These are phyloP conservation scores for Pseudozyma tsukubaensis DNA, from an alignment of 1,284 basidiomycete genomes.

Conservation along the genomic window DNA sequence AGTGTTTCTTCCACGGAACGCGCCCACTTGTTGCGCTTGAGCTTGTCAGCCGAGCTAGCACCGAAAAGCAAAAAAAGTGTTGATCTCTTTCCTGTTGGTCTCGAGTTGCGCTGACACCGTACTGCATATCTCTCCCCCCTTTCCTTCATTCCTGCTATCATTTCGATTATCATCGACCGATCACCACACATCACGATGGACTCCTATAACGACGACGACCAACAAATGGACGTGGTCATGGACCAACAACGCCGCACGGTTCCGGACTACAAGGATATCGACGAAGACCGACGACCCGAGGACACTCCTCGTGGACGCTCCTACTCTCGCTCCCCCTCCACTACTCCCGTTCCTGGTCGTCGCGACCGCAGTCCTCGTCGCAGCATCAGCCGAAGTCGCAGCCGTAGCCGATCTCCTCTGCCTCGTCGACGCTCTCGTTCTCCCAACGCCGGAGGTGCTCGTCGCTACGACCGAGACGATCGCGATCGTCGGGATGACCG, in stretches of 20 bases:
- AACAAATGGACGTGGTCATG: conserved; percentile 12
- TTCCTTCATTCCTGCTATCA: neutral
- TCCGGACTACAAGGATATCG: conserved; percentile 46
- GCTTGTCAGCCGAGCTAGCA: neutral
- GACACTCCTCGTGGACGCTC: conserved; percentile 38
- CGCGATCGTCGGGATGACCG: conserved; percentile 20
- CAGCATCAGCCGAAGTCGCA: conserved; percentile 21
- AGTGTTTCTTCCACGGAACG: conserved; percentile 4
- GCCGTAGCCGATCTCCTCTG: conserved; percentile 21
- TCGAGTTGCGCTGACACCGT: neutral
- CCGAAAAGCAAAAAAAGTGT: conserved; percentile 13
- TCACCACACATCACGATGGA: conserved; percentile 15
- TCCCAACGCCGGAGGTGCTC: conserved; percentile 11
- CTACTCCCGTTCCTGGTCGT: conserved; percentile 35
- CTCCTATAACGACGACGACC: neutral
- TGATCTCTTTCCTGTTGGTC: conserved; percentile 4
- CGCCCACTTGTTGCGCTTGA: neutral
- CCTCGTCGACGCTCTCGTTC: conserved; percentile 46
- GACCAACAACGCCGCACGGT: conserved; percentile 19
- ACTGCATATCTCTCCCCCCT: neutral
- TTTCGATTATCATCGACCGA: neutral
- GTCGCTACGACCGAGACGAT: conserved; percentile 34
- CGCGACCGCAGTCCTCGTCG: conserved; percentile 23
- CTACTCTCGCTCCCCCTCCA: conserved; percentile 47
- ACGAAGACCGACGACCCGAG: conserved; percentile 40